A percentile compares a stretch with the other conserved stretches of the same genome.
Evolutionary conservation across 768 basidiomycete genomes (phyloP).

Genomic region (Chalciporus sphaerocephalus): DNA sequence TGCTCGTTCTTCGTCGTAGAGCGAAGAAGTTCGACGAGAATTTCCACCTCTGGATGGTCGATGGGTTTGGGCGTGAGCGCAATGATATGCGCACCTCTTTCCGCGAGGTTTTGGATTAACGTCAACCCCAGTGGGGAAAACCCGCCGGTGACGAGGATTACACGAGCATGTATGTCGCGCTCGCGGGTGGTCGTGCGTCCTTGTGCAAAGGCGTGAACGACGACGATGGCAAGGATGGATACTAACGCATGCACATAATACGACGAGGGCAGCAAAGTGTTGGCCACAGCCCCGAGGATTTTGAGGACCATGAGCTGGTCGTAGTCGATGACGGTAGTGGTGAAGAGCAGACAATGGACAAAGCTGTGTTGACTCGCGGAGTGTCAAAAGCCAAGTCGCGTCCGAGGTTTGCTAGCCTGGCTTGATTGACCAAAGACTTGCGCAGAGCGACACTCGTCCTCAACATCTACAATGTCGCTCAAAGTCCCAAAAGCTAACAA

Average conservation of each 20-base stretch:
- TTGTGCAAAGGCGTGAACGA: constrained; percentile 58
- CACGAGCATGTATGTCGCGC: constrained; percentile 68
- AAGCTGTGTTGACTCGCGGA: background rate
- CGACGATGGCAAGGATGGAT: constrained; percentile 41
- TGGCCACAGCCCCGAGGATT: constrained; percentile 37
- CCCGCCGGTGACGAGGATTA: constrained; percentile 69
- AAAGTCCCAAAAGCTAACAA: constrained; percentile 90
- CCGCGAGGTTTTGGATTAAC: constrained; percentile 59
- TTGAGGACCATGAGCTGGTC: constrained; percentile 51
- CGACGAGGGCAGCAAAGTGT: constrained; percentile 47
- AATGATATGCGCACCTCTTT: constrained; percentile 75
- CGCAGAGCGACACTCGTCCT: background rate
- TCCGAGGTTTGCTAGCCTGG: background rate
- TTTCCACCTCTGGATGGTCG: constrained; percentile 42
- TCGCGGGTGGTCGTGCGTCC: constrained; percentile 70
- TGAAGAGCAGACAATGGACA: background rate
- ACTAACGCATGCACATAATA: constrained; percentile 54
- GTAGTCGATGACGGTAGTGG: background rate
- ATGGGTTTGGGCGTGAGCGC: constrained; percentile 62
- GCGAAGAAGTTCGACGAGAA: constrained; percentile 64
- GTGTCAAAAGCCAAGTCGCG: constrained; percentile 5
- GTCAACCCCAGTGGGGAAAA: constrained; percentile 73
- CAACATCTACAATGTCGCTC: constrained; percentile 63
- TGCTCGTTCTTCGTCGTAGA: constrained; percentile 67
- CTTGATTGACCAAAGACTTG: too few relatives aligned